A percentile compares a stretch with the other conserved stretches of the same genome.
These are phyloP conservation scores for Metschnikowia similis DNA, from an alignment of 805 yeast species.

Conservation along the genomic window DNA sequence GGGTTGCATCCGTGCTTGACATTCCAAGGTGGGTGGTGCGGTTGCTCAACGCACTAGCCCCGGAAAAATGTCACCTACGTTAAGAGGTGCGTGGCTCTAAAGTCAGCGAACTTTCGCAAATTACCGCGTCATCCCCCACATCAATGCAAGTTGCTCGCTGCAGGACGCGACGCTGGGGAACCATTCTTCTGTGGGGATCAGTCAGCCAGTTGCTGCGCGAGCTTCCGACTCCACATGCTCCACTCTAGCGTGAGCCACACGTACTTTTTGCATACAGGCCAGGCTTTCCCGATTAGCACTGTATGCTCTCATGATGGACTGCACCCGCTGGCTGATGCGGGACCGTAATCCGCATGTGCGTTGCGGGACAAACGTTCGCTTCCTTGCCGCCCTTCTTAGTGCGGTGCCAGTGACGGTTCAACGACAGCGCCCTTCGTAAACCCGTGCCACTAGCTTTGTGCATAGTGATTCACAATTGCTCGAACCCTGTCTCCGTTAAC, in stretches of 20 bases:
- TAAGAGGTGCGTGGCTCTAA: not conserved
- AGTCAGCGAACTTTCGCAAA: not conserved
- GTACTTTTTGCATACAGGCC: not conserved
- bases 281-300: not conserved
- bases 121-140: conserved; percentile 1
- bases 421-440: not conserved
- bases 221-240: not conserved
- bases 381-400: not conserved
- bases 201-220: not conserved
- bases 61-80: conserved; percentile 1
- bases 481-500: not conserved
- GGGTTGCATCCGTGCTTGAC: not conserved
- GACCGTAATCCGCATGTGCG: not conserved
- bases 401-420: not conserved
- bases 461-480: no score
- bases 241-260: not conserved
- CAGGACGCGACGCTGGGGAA: not conserved
- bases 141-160: not conserved
- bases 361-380: not conserved
- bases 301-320: not conserved
- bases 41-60: not conserved
- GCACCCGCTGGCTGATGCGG: not conserved
- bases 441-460: not conserved
- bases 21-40: not conserved
- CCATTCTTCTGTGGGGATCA: conserved; percentile 1